A percentile compares a stretch with the other conserved stretches of the same genome.
phyloP scores from a whole-genome alignment of 352 stramenopile species.

The Blastocystis sp. region DNA sequence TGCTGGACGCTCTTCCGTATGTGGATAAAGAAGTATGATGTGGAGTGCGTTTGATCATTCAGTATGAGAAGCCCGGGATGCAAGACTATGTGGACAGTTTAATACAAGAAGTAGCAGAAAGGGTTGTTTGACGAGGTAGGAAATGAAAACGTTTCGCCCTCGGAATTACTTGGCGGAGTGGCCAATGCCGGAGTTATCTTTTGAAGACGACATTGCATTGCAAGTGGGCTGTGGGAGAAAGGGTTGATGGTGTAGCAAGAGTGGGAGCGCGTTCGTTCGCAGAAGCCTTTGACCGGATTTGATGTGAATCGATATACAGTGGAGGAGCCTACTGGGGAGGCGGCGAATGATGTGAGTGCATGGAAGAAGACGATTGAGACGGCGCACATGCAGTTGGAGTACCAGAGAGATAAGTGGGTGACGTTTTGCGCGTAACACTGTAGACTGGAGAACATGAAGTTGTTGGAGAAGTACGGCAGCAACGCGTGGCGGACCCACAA shows the following conservation, averaged over 20 bases:
- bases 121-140: neutral
- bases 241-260: too few species aligned
- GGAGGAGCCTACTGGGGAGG: neutral
- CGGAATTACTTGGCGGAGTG: slow-evolving; percentile 26
- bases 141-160: slow-evolving; percentile 41
- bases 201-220: neutral
- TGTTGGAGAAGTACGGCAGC: slow-evolving; percentile 43
- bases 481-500: slow-evolving; percentile 46
- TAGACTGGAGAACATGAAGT: slow-evolving; percentile 22
- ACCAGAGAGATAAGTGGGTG: slow-evolving; percentile 22
- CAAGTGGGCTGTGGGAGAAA: slow-evolving; percentile 27
- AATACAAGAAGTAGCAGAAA: neutral
- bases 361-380: slow-evolving; percentile 3
- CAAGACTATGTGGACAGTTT: slow-evolving; percentile 10
- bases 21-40: slow-evolving; percentile 16
- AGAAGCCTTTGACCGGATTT: slow-evolving; percentile 6
- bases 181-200: slow-evolving; percentile 35
- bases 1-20: slow-evolving; percentile 15
- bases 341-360: neutral
- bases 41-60: neutral
- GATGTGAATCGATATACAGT: slow-evolving; percentile 30
- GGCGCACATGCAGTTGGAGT: slow-evolving; percentile 19
- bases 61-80: slow-evolving; percentile 47
- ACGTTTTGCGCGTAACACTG: neutral
- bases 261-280: neutral